These are phyloP conservation scores for Colletotrichum falcatum DNA, from an alignment of 2,329 filamentous ascomycete species.

Conservation along the genomic window DNA sequence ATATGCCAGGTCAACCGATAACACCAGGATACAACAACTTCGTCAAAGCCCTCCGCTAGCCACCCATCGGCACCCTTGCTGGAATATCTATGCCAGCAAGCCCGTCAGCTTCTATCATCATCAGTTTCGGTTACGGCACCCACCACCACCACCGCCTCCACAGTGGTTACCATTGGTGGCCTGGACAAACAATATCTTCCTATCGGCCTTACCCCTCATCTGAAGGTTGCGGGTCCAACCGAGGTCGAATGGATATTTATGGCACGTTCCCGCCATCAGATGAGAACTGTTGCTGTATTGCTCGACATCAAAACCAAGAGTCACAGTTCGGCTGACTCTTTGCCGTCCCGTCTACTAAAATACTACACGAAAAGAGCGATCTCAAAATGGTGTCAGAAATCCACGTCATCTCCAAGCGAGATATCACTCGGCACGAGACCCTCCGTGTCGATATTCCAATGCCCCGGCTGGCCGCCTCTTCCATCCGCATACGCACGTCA, in stretches of 20 bases:
- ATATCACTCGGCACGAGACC: constrained; percentile 44
- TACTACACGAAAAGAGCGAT: no score
- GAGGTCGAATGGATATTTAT: not conserved
- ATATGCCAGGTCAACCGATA: not conserved
- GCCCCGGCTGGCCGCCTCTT: constrained; percentile 44
- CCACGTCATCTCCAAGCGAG: constrained; percentile 47
- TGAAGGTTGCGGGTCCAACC: no score
- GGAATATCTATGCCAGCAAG: no score
- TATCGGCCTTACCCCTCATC: no score
- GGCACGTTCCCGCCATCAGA: not conserved
- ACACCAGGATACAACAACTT: not conserved
- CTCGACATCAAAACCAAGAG: not conserved
- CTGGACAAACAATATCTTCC: no score
- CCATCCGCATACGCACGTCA: constrained; percentile 47
- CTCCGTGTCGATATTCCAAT: constrained; percentile 20
- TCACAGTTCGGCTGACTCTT: no score
- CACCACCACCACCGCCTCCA: no score
- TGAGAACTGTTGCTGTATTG: not conserved
- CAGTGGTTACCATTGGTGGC: no score
- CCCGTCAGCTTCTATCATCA: no score
- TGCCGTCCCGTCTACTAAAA: accelerated
- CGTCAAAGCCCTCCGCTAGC: no score
- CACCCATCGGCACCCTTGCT: no score
- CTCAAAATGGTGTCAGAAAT: constrained; percentile 39
- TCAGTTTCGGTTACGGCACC: no score